A percentile compares a stretch with the other conserved stretches of the same genome.
Conservation (phyloP, 495 filamentous ascomycete species). For the Hypoxylon rickii region DNA sequence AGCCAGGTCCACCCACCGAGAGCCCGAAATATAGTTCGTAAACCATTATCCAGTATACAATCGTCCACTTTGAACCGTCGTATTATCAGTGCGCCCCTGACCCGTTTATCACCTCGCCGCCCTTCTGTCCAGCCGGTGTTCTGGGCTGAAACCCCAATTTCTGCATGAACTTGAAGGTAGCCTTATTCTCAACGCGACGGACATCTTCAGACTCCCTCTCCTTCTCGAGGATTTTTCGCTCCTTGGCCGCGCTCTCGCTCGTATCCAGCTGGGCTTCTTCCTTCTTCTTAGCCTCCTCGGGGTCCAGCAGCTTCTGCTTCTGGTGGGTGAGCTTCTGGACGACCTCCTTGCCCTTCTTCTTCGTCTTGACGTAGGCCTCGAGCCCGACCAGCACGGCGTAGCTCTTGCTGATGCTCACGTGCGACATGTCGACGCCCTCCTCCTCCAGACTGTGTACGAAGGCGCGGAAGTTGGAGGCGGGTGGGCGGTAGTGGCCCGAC, state of each 20-base stretch:
- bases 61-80: slow-evolving; percentile 1
- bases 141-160: slow-evolving; percentile 37
- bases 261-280: slow-evolving; percentile 52
- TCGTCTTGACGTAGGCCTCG: slow-evolving; percentile 72
- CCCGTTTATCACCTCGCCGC: slow-evolving; percentile 1
- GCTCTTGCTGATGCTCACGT: slow-evolving; percentile 74
- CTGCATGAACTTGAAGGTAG: slow-evolving; percentile 40
- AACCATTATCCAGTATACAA: neutral
- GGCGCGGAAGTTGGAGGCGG: slow-evolving; percentile 74
- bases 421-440: slow-evolving; percentile 77
- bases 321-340: slow-evolving; percentile 41
- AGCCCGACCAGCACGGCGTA: slow-evolving; percentile 84
- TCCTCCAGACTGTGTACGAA: slow-evolving; percentile 75
- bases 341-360: slow-evolving; percentile 60
- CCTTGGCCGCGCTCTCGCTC: slow-evolving; percentile 56
- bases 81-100: slow-evolving; percentile 7
- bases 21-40: neutral
- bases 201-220: slow-evolving; percentile 41
- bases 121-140: slow-evolving; percentile 30
- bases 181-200: slow-evolving; percentile 43
- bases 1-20: slow-evolving; percentile 4
- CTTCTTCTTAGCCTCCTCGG: slow-evolving; percentile 46
- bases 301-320: slow-evolving; percentile 47
- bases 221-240: slow-evolving; percentile 47
- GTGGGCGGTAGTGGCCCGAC: slow-evolving; percentile 87